Conservation (phyloP, 345 rosid species). For the Ceriops zippeliana region DNA sequence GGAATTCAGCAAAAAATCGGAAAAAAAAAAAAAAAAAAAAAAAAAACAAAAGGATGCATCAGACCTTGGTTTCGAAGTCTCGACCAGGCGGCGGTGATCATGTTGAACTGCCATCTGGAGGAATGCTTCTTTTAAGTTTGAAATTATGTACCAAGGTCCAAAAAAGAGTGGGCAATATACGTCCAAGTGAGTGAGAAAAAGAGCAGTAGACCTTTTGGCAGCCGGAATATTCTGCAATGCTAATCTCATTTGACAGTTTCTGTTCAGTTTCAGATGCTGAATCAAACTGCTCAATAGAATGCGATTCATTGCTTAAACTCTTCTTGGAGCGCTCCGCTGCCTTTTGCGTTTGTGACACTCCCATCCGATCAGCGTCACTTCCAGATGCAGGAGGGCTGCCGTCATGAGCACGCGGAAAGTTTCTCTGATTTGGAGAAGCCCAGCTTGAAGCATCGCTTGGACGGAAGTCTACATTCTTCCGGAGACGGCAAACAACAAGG, state of each 20-base stretch:
- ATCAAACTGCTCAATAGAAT: slow-evolving; percentile 44
- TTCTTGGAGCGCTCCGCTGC: slow-evolving; percentile 34
- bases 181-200: background rate
- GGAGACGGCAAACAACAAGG: slow-evolving; percentile 78
- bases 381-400: slow-evolving; percentile 17
- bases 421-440: slow-evolving; percentile 26
- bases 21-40: background rate
- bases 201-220: slow-evolving; percentile 43
- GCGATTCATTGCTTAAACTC: slow-evolving; percentile 47
- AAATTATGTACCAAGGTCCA: background rate
- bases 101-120: background rate
- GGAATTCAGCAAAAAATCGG: slow-evolving; percentile 7
- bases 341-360: slow-evolving; percentile 31
- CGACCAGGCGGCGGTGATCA: background rate
- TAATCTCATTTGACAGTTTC: slow-evolving; percentile 30
- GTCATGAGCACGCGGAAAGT: slow-evolving; percentile 17
- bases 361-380: slow-evolving; percentile 28
- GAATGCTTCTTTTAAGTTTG: background rate
- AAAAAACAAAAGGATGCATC: too few relatives aligned
- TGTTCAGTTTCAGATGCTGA: slow-evolving; percentile 49
- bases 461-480: slow-evolving; percentile 56
- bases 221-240: slow-evolving; percentile 42
- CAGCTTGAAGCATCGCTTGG: slow-evolving; percentile 21
- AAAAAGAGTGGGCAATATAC: background rate
- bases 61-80: background rate